Conservation (phyloP, 306 rosid genomes). For the Canavalia gladiata region DNA sequence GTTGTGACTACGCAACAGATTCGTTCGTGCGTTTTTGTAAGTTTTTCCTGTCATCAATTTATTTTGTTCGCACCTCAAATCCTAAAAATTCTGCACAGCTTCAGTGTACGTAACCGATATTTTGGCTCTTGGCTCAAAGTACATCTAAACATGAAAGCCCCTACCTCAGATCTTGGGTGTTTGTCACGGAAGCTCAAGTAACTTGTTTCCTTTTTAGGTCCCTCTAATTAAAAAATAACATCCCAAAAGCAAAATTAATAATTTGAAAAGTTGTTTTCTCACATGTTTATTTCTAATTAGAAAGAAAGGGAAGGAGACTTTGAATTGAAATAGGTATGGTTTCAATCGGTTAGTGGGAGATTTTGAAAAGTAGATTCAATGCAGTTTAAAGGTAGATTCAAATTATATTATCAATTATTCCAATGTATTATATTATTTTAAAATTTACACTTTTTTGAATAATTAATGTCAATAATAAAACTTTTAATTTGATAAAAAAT, state of each 20-base stretch:
- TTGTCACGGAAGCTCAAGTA: not conserved
- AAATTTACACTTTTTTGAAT: too few relatives aligned
- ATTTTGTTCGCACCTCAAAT: conserved; percentile 6
- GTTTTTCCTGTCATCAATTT: not conserved
- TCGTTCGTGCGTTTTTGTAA: not conserved
- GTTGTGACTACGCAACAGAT: not conserved
- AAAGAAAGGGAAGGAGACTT: too few relatives aligned
- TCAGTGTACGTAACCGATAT: not conserved
- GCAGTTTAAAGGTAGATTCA: too few relatives aligned
- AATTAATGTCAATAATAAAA: too few relatives aligned
- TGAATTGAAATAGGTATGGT: too few relatives aligned
- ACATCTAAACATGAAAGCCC: not conserved
- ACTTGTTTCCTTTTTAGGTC: not conserved
- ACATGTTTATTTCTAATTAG: too few relatives aligned
- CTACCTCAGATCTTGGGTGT: conserved; percentile 1
- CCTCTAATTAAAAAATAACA: not conserved
- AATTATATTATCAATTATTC: too few relatives aligned
- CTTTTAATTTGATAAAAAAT: too few relatives aligned
- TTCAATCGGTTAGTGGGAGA: too few relatives aligned
- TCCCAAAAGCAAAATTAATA: not conserved
- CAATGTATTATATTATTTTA: too few relatives aligned
- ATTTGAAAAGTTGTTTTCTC: too few relatives aligned
- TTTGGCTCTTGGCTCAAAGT: conserved; percentile 13
- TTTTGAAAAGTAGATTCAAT: too few relatives aligned
- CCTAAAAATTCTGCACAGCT: not conserved